Conservation (phyloP, 2,329 filamentous ascomycete species). For the Pseudogymnoascus pannorum region DNA sequence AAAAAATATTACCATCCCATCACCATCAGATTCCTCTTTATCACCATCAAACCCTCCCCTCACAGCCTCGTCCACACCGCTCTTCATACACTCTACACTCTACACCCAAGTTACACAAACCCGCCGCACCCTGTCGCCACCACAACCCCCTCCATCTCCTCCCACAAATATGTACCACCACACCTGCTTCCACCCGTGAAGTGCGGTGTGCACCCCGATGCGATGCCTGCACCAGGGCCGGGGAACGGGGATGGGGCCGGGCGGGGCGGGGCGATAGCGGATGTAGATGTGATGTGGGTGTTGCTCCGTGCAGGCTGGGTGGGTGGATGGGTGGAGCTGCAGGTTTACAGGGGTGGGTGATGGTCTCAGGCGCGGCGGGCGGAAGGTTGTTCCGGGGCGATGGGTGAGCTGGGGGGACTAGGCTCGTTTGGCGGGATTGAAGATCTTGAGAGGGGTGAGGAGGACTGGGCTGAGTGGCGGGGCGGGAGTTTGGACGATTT, state of each 20-base stretch:
- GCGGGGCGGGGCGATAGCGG: not conserved
- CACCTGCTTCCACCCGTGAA: not conserved
- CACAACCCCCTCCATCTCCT: not conserved
- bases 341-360: not conserved
- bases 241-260: not conserved
- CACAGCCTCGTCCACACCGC: not conserved
- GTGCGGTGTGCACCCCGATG: not conserved
- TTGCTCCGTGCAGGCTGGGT: not conserved
- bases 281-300: not conserved
- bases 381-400: not conserved
- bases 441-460: not conserved
- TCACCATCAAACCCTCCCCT: not conserved
- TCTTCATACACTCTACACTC: not conserved
- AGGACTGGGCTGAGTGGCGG: not conserved
- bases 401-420: not conserved
- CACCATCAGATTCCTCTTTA: not conserved
- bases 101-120: not conserved
- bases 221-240: not conserved
- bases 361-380: not conserved
- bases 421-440: not conserved
- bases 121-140: not conserved
- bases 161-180: not conserved
- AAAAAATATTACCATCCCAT: not conserved
- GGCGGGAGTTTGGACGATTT: not conserved
- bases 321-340: not conserved